phyloP scores from a whole-genome alignment of 495 filamentous ascomycete genomes.

The Collariella sp. region DNA sequence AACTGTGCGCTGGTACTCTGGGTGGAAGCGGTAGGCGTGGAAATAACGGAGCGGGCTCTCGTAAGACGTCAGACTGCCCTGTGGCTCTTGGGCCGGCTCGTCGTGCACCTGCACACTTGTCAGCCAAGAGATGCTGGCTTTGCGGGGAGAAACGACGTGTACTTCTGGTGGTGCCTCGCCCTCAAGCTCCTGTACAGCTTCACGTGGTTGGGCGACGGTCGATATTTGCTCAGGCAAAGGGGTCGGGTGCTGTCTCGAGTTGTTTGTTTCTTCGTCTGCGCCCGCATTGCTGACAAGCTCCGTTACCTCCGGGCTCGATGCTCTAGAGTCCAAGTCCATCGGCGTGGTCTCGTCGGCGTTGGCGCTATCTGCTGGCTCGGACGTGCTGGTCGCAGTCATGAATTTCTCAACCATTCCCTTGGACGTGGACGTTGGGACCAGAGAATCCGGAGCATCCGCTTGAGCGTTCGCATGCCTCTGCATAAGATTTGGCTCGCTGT shows the following conservation, averaged over 20 bases:
- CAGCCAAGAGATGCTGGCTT: constrained; percentile 3
- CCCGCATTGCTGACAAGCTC: neutral
- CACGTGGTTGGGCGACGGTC: constrained; percentile 17
- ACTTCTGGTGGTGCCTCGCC: constrained; percentile 27
- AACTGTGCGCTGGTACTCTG: constrained; percentile 58
- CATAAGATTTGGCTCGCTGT: neutral
- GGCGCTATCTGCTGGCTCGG: neutral
- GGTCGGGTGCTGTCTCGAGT: neutral
- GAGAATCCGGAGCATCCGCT: neutral
- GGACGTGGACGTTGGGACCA: neutral
- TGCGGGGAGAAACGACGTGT: constrained; percentile 23
- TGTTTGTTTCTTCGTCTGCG: neutral
- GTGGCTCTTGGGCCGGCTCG: neutral
- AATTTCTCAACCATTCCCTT: neutral
- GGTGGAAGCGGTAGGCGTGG: constrained; percentile 82
- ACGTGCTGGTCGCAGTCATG: neutral
- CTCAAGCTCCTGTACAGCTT: constrained; percentile 23
- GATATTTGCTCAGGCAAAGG: constrained; percentile 23
- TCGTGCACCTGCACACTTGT: constrained; percentile 12
- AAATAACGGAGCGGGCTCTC: constrained; percentile 74
- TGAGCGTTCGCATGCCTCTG: neutral
- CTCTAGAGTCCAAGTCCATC: constrained; percentile 23
- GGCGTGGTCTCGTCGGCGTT: constrained; percentile 17
- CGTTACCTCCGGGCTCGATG: constrained; percentile 11
- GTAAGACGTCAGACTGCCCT: constrained; percentile 56